phyloP scores from a whole-genome alignment of 345 rosid genomes.

The Melastoma malabathricum region DNA sequence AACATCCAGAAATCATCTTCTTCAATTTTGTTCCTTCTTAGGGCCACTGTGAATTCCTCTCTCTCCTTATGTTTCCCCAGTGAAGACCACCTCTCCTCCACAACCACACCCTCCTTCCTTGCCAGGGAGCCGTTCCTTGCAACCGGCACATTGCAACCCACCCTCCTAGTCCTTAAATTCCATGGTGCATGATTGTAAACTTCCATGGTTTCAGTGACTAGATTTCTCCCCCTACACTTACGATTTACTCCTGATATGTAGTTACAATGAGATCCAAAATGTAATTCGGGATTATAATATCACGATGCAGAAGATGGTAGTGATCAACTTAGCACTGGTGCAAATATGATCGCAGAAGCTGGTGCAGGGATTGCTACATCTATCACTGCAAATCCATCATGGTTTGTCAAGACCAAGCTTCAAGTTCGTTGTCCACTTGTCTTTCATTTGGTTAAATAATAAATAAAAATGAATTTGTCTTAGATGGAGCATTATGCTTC shows the following conservation, averaged over 20 bases:
- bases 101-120: constrained; percentile 16
- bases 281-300: too few relatives aligned
- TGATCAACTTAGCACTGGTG: constrained; percentile 45
- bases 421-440: constrained; percentile 37
- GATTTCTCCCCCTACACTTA: too few relatives aligned
- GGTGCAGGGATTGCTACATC: constrained; percentile 94
- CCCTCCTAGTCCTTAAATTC: constrained; percentile 72
- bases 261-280: too few relatives aligned
- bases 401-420: constrained; percentile 98
- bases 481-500: too few relatives aligned
- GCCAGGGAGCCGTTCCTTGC: constrained; percentile 21
- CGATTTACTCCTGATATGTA: too few relatives aligned
- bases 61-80: constrained; percentile 23
- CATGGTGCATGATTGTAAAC: constrained; percentile 31
- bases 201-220: too few relatives aligned
- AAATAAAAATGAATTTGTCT: too few relatives aligned
- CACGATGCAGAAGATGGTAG: constrained; percentile 27
- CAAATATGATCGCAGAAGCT: constrained; percentile 84
- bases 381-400: constrained; percentile 73
- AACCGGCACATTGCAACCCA: constrained; percentile 30
- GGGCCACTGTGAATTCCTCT: constrained; percentile 22
- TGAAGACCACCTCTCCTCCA: constrained; percentile 9
- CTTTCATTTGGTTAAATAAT: too few relatives aligned
- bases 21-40: constrained; percentile 60
- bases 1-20: constrained; percentile 53